Evolutionary conservation across 228 moss, liverwort and hornwort genomes (phyloP).

Genomic region (Sphagnum fallax): DNA sequence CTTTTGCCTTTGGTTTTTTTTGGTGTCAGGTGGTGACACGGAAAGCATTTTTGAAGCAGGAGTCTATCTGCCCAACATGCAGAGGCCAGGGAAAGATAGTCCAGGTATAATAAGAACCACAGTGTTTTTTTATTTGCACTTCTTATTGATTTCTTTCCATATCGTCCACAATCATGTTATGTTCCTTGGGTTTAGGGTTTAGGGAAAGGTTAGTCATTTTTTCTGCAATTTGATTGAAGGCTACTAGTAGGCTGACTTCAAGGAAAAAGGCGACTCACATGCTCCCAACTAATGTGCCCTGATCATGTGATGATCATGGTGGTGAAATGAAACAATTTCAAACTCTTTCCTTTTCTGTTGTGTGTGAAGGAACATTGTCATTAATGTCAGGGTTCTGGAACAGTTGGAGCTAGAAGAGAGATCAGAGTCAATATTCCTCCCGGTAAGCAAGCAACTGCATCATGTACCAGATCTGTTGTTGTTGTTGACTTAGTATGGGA

Average conservation of each 20-base stretch:
- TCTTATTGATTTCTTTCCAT: too few relatives aligned
- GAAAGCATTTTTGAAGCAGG: constrained; percentile 61
- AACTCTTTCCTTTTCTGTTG: too few relatives aligned
- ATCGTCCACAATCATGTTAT: background rate
- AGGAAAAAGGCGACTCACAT: too few relatives aligned
- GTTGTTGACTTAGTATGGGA: too few relatives aligned
- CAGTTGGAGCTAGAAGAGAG: constrained; percentile 45
- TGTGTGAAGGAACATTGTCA: constrained; percentile 65
- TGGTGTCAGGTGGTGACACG: constrained; percentile 27
- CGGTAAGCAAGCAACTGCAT: constrained; percentile 15
- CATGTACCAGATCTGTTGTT: too few relatives aligned
- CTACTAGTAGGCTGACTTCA: too few relatives aligned
- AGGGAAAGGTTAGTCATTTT: too few relatives aligned
- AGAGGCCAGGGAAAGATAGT: constrained; percentile 64
- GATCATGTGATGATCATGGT: too few relatives aligned
- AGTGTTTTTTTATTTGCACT: background rate
- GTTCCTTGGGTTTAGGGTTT: background rate
- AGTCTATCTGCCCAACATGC: constrained; percentile 55
- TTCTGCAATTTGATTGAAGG: too few relatives aligned
- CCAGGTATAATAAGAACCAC: constrained; percentile 22
- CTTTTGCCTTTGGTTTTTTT: too few relatives aligned
- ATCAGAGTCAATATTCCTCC: constrained; percentile 73
- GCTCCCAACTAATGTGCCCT: too few relatives aligned
- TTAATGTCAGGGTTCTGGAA: constrained; percentile 60
- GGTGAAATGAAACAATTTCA: too few relatives aligned